Evolutionary conservation across 2,329 filamentous ascomycete species (phyloP), one percentile per base, ranked within the genome.

Genomic region (Clonostachys chloroleuca): DNA sequence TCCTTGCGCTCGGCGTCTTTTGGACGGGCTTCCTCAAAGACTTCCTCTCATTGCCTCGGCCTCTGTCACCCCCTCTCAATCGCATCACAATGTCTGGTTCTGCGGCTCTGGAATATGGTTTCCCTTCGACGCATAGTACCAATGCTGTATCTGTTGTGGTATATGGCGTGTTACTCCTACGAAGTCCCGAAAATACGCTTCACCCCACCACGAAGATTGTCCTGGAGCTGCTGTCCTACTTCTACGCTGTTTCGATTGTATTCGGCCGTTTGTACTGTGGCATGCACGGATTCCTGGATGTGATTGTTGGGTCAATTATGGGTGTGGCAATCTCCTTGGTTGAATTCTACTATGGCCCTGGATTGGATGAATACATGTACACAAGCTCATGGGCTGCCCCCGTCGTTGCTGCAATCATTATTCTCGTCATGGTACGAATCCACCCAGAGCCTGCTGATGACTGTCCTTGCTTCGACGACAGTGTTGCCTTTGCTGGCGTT

Each of bases 21-120:
- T 86, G 88, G 66, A 96, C 89, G 48, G 94, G 94, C 49, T 95
- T 96, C 65, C 69, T 96, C 58, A 99, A 99, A 64, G 94, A 99
- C 66, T 78, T 96, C 67, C 81, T 92, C 59, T 97, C 94, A 59
- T 80, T 99, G 16, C 94, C 94, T 13, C 83, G 94, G 30, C 94
- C 94, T 2, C 73, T 97, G 18, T 96, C 92, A 5, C 94, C 94
- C 17, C 94, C 94, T 2, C 77, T 99, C 14, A 85, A 95, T 50
- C 84, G 94, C 46, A 97, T 99, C 64, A 96, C 92, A 55, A 96
- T 96, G 92, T 97, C 92, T 44, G 92, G 92, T 5, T 96, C 90
- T 6, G 92, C 89, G 5, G 91, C 92, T 10, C 79, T 99, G 47
- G 94, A 99, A 63, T 99, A 99, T 63, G 94, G 94, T 17, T 97